Conservation (phyloP, 306 rosid genomes). For the Chamaecrista fasciculata region DNA sequence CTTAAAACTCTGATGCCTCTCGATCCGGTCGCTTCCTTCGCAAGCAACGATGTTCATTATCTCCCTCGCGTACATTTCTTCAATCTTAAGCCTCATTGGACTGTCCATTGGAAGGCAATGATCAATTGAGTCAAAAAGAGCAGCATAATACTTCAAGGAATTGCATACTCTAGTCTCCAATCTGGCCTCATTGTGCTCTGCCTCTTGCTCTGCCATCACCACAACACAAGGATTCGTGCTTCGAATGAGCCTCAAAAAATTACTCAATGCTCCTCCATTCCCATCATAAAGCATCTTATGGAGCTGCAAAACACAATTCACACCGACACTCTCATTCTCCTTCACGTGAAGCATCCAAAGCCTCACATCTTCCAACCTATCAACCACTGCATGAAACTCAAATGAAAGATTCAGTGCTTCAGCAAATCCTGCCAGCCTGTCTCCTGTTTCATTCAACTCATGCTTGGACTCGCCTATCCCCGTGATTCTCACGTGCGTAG, state of each 20-base stretch:
- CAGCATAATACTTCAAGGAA: conserved; percentile 68
- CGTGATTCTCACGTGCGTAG: conserved; percentile 84
- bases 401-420: conserved; percentile 80
- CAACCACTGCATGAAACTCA: conserved; percentile 92
- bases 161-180: conserved; percentile 67
- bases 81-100: conserved; percentile 56
- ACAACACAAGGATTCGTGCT: conserved; percentile 75
- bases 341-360: conserved; percentile 99
- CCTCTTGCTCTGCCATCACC: conserved; percentile 81
- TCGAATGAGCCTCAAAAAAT: conserved; percentile 73
- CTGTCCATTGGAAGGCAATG: conserved; percentile 64
- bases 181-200: conserved; percentile 63
- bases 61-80: conserved; percentile 79
- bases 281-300: conserved; percentile 77
- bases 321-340: conserved; percentile 82
- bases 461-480: conserved; percentile 94
- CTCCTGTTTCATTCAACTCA: conserved; percentile 90
- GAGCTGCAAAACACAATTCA: conserved; percentile 78
- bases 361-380: conserved; percentile 93
- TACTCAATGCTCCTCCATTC: conserved; percentile 68
- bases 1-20: conserved; percentile 77
- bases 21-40: conserved; percentile 78
- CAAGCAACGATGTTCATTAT: conserved; percentile 83
- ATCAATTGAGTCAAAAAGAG: conserved; percentile 67
- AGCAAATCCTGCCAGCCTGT: conserved; percentile 80